Percentiles rank a stretch among this genome's conserved stretches.
These are phyloP conservation scores for Monosporozyma aerobia DNA, from an alignment of 805 yeast genomes.

Conservation along the genomic window DNA sequence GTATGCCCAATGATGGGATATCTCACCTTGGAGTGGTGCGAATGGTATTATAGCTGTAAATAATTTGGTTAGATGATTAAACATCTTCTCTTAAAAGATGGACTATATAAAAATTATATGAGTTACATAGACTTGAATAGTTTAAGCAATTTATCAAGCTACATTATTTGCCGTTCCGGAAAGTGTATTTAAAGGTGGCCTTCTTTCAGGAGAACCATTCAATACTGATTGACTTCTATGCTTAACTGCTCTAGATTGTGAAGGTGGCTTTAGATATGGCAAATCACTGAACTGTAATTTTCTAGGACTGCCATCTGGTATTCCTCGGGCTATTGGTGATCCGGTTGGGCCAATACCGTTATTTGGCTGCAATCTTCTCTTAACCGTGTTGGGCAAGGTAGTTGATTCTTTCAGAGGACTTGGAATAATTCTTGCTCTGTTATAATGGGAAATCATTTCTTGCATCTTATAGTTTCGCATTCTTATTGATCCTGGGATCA, in stretches of 20 bases:
- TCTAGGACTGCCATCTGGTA: not conserved
- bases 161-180: not conserved
- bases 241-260: not conserved
- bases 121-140: not conserved
- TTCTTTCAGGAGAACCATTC: not conserved
- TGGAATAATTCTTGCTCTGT: slow-evolving; percentile 29
- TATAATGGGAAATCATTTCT: slow-evolving; percentile 30
- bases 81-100: not conserved
- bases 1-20: not conserved
- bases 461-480: slow-evolving; percentile 30
- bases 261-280: not conserved
- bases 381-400: slow-evolving; percentile 12
- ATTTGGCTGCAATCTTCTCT: slow-evolving; percentile 2
- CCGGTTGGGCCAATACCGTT: not conserved
- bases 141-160: not conserved
- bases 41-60: not conserved
- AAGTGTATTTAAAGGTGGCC: not conserved
- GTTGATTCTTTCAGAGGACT: slow-evolving; percentile 29
- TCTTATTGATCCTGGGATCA: slow-evolving; percentile 33
- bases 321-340: not conserved
- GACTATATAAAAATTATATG: not conserved
- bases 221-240: not conserved
- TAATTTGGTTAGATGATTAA: not conserved
- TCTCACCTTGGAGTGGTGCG: not conserved
- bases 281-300: not conserved